Evolutionary conservation across 805 yeast genomes (phyloP), one percentile per base, ranked within the genome.

Genomic region (Pichia scutulata): DNA sequence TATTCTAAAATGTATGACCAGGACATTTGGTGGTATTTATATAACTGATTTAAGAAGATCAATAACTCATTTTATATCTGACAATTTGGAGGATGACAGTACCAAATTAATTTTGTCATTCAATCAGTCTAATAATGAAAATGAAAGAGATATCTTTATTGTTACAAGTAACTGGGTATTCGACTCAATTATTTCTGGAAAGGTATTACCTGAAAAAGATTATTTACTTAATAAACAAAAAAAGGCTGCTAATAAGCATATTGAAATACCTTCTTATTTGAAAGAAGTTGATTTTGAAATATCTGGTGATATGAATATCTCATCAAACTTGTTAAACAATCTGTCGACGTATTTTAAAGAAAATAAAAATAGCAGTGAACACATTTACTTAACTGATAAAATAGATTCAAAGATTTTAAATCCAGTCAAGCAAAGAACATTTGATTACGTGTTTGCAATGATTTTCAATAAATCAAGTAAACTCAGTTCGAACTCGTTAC

Each of bases 161-260:
- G 93, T 90, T 3, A 70, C 76, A 3, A 95, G 96, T 0, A 78
- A 80, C 21, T 92, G 96, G 97, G 66, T 90, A 14, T 40, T 54
- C 16, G 47, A 45, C 24, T 40, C 43, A 14, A 44, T 52, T 9
- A 13, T 22, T 3, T 22, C 9, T 3, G 52, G 50, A 5, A 41
- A 41, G 25, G 10, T 44, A 1, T 23, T 49, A 90, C 60, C 70
- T 86, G 53, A 78, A 43, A 24, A 12, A 10, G 30, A 23, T 16
- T 45, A 45, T 22, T 7, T 23, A 14, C 4, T 39, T 6, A 16
- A 28, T 16, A 36, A 21, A 18, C 9, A 13, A 44, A 51, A 4
- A 48, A 22, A 43, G 4, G 24, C 26, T 12, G 16, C 3, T 9
- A 25, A 21, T 41, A n/a, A 1, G 26, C 4, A n/a, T 21, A 19